Conservation (phyloP, 495 filamentous ascomycete genomes). For the Zalerion maritima region DNA sequence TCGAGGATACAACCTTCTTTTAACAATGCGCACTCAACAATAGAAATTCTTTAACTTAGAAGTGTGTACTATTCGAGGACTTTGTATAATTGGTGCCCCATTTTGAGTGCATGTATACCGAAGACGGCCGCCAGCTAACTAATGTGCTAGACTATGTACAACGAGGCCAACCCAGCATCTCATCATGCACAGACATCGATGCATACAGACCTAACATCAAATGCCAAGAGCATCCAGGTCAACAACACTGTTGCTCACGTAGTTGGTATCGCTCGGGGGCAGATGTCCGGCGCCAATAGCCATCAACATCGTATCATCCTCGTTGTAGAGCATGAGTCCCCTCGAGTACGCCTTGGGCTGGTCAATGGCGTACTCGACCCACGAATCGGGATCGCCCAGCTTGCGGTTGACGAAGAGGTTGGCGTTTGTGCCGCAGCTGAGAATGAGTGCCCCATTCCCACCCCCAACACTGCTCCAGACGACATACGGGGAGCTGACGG, state of each 20-base stretch:
- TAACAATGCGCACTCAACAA: too few species aligned
- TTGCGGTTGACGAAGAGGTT: constrained; percentile 43
- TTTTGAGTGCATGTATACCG: too few species aligned
- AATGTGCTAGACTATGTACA: too few species aligned
- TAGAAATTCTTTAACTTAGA: too few species aligned
- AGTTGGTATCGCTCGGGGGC: constrained; percentile 27
- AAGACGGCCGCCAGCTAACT: too few species aligned
- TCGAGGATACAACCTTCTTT: too few species aligned
- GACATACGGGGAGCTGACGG: constrained; percentile 40
- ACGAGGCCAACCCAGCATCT: too few species aligned
- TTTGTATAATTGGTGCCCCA: too few species aligned
- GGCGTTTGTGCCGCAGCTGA: constrained; percentile 34
- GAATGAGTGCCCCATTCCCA: constrained; percentile 42
- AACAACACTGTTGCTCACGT: constrained; percentile 26
- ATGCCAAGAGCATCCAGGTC: constrained; percentile 3
- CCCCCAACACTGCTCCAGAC: constrained; percentile 40
- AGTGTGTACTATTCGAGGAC: too few species aligned
- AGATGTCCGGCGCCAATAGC: constrained; percentile 28
- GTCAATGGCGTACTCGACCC: constrained; percentile 27
- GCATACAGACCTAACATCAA: too few species aligned
- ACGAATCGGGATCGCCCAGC: constrained; percentile 36
- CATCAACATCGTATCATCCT: constrained; percentile 21
- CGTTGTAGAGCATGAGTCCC: constrained; percentile 30
- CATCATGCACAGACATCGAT: too few species aligned
- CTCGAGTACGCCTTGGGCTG: constrained; percentile 36